Evolutionary conservation across 495 filamentous ascomycete species (phyloP).

Genomic region (Podospora conica): DNA sequence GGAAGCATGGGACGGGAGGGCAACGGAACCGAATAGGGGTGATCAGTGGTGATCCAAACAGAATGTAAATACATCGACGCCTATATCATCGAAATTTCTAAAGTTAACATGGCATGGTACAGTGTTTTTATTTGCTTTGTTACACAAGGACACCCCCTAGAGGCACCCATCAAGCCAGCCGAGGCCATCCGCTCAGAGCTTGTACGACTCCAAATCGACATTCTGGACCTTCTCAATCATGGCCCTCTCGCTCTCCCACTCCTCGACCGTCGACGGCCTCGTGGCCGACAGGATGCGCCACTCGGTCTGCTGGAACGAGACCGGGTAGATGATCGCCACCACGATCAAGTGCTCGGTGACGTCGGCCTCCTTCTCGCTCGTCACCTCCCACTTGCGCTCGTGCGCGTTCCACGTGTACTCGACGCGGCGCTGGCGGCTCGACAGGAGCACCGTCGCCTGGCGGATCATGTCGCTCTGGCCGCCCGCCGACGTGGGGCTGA

Average conservation of each 20-base stretch:
- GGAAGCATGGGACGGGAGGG: not conserved
- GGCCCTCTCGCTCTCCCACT: slow-evolving; percentile 28
- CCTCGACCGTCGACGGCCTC: slow-evolving; percentile 51
- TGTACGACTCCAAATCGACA: not conserved
- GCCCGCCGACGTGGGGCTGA: slow-evolving; percentile 41
- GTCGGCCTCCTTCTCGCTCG: slow-evolving; percentile 52
- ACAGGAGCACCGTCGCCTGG: slow-evolving; percentile 69
- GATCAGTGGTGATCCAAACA: not conserved
- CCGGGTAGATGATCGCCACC: slow-evolving; percentile 48
- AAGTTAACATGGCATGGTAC: not conserved
- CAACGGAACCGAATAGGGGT: not conserved
- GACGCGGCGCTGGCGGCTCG: slow-evolving; percentile 57
- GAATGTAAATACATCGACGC: no score
- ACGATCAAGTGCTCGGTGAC: slow-evolving; percentile 75
- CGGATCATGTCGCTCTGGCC: slow-evolving; percentile 37
- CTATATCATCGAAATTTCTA: not conserved
- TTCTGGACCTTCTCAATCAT: slow-evolving; percentile 7
- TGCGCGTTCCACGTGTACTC: slow-evolving; percentile 26
- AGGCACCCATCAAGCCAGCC: not conserved
- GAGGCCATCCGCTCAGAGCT: not conserved
- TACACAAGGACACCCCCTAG: not conserved
- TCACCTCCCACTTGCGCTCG: slow-evolving; percentile 25
- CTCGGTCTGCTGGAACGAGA: slow-evolving; percentile 46
- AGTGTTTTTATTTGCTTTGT: not conserved
- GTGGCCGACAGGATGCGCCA: slow-evolving; percentile 77